phyloP scores from a whole-genome alignment of 345 rosid species.

The Fremontodendron californicum region DNA sequence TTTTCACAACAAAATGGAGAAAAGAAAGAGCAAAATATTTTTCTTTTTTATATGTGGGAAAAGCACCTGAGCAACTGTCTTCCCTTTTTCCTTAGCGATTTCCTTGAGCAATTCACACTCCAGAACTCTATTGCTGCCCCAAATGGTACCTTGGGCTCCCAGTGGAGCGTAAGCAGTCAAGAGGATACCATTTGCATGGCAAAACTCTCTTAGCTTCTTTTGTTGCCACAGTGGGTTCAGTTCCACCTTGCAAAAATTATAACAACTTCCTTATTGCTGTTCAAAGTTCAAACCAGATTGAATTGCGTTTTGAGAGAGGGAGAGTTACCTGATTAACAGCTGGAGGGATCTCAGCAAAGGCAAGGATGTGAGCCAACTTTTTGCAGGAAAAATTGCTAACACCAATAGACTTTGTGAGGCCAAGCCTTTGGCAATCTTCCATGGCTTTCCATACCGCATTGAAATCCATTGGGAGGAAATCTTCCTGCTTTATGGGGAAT shows the following conservation, averaged over 20 bases:
- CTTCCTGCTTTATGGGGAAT: background rate
- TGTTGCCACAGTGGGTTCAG: constrained; percentile 87
- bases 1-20: background rate
- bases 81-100: constrained; percentile 60
- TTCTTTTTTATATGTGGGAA: background rate
- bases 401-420: constrained; percentile 69
- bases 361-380: constrained; percentile 55
- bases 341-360: constrained; percentile 67
- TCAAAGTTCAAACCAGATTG: background rate
- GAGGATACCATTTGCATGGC: constrained; percentile 43
- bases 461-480: constrained; percentile 44
- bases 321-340: constrained; percentile 55
- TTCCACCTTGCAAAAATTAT: background rate
- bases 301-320: background rate
- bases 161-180: constrained; percentile 60
- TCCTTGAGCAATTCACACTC: constrained; percentile 58
- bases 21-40: background rate
- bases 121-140: constrained; percentile 67
- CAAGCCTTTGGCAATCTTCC: constrained; percentile 33
- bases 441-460: constrained; percentile 70
- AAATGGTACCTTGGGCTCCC: constrained; percentile 57
- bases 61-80: constrained; percentile 72
- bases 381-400: constrained; percentile 80
- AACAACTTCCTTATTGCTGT: background rate
- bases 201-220: constrained; percentile 54